Percentiles rank a stretch among this genome's conserved stretches.
These are phyloP conservation scores for Beauveria sp. DNA, from an alignment of 2,329 filamentous ascomycete species.

Conservation along the genomic window DNA sequence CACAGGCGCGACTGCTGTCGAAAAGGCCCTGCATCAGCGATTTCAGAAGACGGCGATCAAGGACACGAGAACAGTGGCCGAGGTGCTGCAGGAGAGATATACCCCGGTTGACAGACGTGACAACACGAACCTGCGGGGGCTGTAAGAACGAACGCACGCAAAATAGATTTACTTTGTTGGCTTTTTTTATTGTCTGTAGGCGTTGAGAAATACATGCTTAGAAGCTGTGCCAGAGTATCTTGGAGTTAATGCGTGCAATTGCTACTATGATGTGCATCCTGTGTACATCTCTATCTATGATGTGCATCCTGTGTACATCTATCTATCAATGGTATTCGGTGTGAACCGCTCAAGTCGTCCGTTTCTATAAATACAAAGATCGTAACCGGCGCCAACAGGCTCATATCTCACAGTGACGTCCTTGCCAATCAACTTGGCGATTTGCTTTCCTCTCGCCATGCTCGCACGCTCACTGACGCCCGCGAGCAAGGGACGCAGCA, in stretches of 20 bases:
- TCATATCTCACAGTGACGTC: neutral
- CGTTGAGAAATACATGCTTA: neutral
- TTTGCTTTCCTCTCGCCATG: constrained; percentile 15
- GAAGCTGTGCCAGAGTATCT: neutral
- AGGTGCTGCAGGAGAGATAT: constrained; percentile 49
- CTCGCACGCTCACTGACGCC: constrained; percentile 13
- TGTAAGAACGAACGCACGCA: constrained; percentile 18
- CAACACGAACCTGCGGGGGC: constrained; percentile 34
- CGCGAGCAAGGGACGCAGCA: constrained; percentile 15
- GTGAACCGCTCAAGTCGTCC: neutral
- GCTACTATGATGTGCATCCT: too few relatives aligned
- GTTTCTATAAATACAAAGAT: constrained; percentile 7
- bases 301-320: neutral
- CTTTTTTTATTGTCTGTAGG: neutral
- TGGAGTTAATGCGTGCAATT: neutral
- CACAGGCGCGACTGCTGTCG: constrained; percentile 28
- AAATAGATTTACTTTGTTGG: constrained; percentile 10
- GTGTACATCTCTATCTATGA: neutral
- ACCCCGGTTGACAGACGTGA: constrained; percentile 38
- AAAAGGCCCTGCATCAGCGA: constrained; percentile 44
- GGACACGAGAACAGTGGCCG: constrained; percentile 41
- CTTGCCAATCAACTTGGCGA: constrained; percentile 10
- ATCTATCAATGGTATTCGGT: neutral
- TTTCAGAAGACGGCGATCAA: constrained; percentile 35
- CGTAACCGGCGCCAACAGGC: neutral